phyloP scores from a whole-genome alignment of 208 protist species.

The Trypanosoma theileri region DNA sequence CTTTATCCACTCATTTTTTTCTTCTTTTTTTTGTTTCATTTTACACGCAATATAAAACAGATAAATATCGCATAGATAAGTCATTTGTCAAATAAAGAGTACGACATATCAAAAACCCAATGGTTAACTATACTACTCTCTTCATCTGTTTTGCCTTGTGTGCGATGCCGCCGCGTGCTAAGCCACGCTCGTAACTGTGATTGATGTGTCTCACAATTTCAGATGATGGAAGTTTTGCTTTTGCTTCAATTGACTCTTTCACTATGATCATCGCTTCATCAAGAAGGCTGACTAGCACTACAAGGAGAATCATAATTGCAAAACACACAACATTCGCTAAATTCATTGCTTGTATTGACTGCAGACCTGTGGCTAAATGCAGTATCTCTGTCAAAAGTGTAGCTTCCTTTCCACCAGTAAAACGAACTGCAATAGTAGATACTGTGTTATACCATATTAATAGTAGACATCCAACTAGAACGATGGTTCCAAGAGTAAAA shows the following conservation, averaged over 20 bases:
- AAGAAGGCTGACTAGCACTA: slow-evolving; percentile 27
- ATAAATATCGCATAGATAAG: no score
- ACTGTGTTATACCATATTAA: not conserved
- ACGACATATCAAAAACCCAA: not conserved
- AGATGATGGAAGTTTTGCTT: slow-evolving; percentile 45
- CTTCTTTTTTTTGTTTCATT: slow-evolving; percentile 23
- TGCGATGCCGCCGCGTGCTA: slow-evolving; percentile 21
- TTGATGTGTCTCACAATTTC: slow-evolving; percentile 69
- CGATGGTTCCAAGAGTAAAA: slow-evolving; percentile 8
- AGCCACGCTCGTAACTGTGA: slow-evolving; percentile 45
- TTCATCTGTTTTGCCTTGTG: slow-evolving; percentile 13
- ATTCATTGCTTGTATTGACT: slow-evolving; percentile 23
- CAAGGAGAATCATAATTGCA: slow-evolving; percentile 38
- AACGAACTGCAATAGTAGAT: not conserved
- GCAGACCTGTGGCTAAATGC: not conserved
- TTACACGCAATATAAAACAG: no score
- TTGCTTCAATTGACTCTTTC: slow-evolving; percentile 36
- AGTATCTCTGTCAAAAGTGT: not conserved
- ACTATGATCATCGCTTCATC: slow-evolving; percentile 43
- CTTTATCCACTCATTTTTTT: slow-evolving; percentile 25
- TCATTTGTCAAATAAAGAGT: slow-evolving; percentile 4
- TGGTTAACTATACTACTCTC: not conserved
- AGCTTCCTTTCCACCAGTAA: not conserved
- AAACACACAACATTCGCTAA: slow-evolving; percentile 24
- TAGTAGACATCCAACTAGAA: slow-evolving; percentile 9